These are phyloP conservation scores for Geosmithia putterillii DNA, from an alignment of 2,329 filamentous ascomycete species.

Conservation along the genomic window DNA sequence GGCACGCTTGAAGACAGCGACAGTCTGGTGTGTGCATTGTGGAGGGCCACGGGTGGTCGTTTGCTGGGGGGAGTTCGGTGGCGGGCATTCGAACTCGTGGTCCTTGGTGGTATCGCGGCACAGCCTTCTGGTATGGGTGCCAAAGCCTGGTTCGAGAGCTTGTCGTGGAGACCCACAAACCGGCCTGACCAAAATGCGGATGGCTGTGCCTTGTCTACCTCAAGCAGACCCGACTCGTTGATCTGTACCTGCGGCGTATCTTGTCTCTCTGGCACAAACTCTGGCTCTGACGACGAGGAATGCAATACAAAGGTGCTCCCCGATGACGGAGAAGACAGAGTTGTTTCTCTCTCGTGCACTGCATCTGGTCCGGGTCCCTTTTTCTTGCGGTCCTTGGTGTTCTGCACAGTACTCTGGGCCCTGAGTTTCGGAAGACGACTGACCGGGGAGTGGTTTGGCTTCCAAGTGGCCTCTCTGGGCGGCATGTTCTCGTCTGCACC, in stretches of 20 bases:
- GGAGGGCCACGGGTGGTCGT: neutral
- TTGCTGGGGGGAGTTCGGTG: neutral
- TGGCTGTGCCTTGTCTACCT: conserved; percentile 22
- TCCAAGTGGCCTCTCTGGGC: conserved; percentile 4
- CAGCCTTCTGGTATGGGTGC: neutral
- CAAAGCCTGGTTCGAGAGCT: conserved; percentile 13
- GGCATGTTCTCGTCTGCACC: conserved; percentile 15
- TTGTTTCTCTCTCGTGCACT: no score
- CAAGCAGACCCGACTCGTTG: neutral
- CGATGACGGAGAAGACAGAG: neutral
- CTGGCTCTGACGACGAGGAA: neutral
- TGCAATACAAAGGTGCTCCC: conserved; percentile 6
- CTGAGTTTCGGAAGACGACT: conserved; percentile 28
- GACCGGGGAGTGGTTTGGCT: neutral
- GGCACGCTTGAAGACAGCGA: no score
- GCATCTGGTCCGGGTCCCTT: neutral
- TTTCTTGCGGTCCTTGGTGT: conserved; percentile 19
- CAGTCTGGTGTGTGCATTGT: neutral
- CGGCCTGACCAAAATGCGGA: conserved; percentile 51
- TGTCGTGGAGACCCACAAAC: conserved; percentile 44
- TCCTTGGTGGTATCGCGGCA: neutral
- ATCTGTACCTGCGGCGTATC: neutral
- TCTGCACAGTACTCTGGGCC: conserved; percentile 31
- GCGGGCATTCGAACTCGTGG: no score
- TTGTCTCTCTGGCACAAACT: neutral